These are phyloP conservation scores for Atkinsonella texensis DNA, from an alignment of 2,329 filamentous ascomycete genomes.

Conservation along the genomic window DNA sequence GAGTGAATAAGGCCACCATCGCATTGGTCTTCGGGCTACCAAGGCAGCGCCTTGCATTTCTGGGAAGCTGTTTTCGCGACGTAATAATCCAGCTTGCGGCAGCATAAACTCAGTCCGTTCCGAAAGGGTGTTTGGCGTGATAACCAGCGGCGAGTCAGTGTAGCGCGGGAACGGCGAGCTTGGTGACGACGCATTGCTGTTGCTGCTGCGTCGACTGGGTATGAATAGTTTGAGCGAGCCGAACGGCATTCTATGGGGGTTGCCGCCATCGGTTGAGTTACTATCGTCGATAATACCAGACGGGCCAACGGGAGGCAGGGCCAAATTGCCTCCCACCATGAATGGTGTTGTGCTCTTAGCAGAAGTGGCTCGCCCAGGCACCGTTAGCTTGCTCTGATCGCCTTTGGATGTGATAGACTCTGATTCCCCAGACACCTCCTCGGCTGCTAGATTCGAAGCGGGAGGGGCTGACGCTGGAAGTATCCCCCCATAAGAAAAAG, in stretches of 20 bases:
- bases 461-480: constrained; percentile 1
- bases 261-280: neutral
- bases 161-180: constrained; percentile 58
- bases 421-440: neutral
- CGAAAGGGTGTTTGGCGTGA: constrained; percentile 28
- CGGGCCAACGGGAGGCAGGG: constrained; percentile 25
- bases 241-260: constrained; percentile 7
- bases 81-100: constrained; percentile 26
- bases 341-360: constrained; percentile 14
- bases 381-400: neutral
- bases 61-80: constrained; percentile 35
- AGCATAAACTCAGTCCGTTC: constrained; percentile 44
- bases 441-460: neutral
- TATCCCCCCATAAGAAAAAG: constrained; percentile 9
- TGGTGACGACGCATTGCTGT: constrained; percentile 34
- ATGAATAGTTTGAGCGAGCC: constrained; percentile 32
- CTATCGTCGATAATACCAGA: constrained; percentile 5
- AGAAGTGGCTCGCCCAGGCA: constrained; percentile 9
- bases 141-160: constrained; percentile 41
- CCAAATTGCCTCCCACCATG: constrained; percentile 28
- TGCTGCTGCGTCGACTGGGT: constrained; percentile 29
- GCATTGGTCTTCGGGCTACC: constrained; percentile 33
- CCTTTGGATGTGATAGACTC: neutral
- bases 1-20: constrained; percentile 71
- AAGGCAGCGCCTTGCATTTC: constrained; percentile 27